A percentile compares a stretch with the other conserved stretches of the same genome.
Evolutionary conservation across 1,284 basidiomycete genomes (phyloP).

Genomic region (Psilocybe mexicana): DNA sequence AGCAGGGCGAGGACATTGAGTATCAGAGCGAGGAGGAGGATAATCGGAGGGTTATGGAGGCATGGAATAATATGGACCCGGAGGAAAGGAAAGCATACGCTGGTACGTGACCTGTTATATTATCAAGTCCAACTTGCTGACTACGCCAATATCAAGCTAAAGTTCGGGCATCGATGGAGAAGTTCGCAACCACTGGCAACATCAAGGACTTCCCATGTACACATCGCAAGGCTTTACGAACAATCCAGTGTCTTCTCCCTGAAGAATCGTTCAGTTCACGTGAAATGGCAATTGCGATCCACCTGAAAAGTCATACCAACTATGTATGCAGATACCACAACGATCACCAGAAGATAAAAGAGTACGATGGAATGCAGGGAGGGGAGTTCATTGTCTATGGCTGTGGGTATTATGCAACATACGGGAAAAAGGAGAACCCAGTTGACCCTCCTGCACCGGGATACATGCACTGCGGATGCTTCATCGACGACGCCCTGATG

Average conservation of each 20-base stretch:
- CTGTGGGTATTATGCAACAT: background rate
- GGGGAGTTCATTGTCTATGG: background rate
- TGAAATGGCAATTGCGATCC: background rate
- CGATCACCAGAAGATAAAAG: too few species aligned
- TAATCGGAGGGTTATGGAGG: too few species aligned
- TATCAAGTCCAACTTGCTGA: too few species aligned
- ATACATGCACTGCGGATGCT: constrained; percentile 13
- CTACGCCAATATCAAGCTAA: too few species aligned
- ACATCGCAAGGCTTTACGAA: background rate
- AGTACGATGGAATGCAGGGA: too few species aligned
- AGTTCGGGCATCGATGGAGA: background rate
- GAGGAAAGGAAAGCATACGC: too few species aligned
- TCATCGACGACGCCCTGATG: constrained; percentile 10
- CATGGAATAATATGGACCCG: too few species aligned
- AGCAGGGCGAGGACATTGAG: too few species aligned
- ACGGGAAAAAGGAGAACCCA: background rate
- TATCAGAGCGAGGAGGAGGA: too few species aligned
- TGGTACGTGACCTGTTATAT: too few species aligned
- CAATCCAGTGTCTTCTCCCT: background rate
- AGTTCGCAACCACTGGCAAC: background rate
- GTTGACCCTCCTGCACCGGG: background rate
- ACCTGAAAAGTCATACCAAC: background rate
- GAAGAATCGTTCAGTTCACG: background rate
- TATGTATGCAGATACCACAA: background rate
- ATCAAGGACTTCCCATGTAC: background rate